A percentile compares a stretch with the other conserved stretches of the same genome.
These are phyloP conservation scores for Ophiostoma australiae DNA, from an alignment of 2,329 filamentous ascomycete species.

Conservation along the genomic window DNA sequence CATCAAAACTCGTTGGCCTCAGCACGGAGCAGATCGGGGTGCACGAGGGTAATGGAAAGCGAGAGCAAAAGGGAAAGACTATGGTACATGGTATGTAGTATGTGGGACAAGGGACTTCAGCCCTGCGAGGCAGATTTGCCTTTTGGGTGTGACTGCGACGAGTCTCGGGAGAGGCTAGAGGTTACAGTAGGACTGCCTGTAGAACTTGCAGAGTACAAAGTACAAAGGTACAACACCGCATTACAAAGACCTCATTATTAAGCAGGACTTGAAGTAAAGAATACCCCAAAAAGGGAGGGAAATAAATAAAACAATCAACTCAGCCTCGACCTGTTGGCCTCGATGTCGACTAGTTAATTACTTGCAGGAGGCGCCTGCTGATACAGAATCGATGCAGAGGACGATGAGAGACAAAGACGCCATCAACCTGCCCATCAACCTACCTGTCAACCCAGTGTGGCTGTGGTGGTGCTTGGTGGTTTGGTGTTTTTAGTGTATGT, in stretches of 20 bases:
- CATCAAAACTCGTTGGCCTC: not conserved
- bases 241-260: not conserved
- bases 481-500: not conserved
- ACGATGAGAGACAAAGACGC: not conserved
- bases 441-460: slow-evolving; percentile 7
- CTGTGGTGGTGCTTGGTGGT: not conserved
- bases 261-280: not conserved
- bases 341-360: not conserved
- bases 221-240: not conserved
- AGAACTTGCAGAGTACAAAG: not conserved
- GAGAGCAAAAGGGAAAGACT: too few relatives aligned
- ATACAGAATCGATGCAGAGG: not conserved
- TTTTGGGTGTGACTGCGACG: not conserved
- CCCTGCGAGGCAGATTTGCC: slow-evolving; percentile 23
- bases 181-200: not conserved
- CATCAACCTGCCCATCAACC: not conserved
- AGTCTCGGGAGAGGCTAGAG: not conserved
- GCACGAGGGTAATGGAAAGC: not conserved
- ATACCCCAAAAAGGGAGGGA: not conserved
- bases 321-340: not conserved
- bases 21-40: not conserved
- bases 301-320: not conserved
- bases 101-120: slow-evolving; percentile 12
- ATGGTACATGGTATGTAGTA: too few relatives aligned
- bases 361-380: not conserved